Evolutionary conservation across 768 basidiomycete genomes (phyloP).

Genomic region (Boletus rubescentipes): DNA sequence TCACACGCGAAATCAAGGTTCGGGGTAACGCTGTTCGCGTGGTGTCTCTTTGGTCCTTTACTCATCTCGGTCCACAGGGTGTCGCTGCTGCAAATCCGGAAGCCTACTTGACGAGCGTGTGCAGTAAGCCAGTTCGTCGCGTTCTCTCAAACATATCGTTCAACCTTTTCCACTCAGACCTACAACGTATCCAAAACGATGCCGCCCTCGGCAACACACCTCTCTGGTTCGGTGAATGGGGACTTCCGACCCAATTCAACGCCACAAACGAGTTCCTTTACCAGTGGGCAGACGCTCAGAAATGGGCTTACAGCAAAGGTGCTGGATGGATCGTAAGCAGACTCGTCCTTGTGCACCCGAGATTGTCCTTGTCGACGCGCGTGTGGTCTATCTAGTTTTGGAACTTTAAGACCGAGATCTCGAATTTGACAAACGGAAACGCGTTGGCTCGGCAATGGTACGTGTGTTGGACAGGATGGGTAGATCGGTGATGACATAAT

Average conservation of each 20-base stretch:
- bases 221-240: conserved; percentile 61
- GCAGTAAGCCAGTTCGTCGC: conserved; percentile 50
- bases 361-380: neutral
- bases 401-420: conserved; percentile 74
- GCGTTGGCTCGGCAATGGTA: conserved; percentile 61
- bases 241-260: conserved; percentile 61
- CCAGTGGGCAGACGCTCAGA: conserved; percentile 78
- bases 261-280: conserved; percentile 60
- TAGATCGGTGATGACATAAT: neutral
- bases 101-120: conserved; percentile 66
- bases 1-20: conserved; percentile 43
- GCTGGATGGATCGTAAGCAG: conserved; percentile 66
- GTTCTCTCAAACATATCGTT: neutral
- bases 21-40: conserved; percentile 42
- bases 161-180: conserved; percentile 41
- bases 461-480: too few species aligned
- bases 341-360: neutral
- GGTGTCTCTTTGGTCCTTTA: neutral
- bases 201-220: conserved; percentile 45
- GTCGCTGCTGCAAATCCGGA: conserved; percentile 63
- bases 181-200: conserved; percentile 53
- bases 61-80: conserved; percentile 42
- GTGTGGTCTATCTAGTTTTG: conserved; percentile 45
- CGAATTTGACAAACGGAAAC: conserved; percentile 44
- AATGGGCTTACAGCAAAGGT: conserved; percentile 56